Percentiles rank a stretch among this genome's conserved stretches.
Conservation (phyloP, 78 protist genomes). For the Dictyostelium brefeldianum region DNA sequence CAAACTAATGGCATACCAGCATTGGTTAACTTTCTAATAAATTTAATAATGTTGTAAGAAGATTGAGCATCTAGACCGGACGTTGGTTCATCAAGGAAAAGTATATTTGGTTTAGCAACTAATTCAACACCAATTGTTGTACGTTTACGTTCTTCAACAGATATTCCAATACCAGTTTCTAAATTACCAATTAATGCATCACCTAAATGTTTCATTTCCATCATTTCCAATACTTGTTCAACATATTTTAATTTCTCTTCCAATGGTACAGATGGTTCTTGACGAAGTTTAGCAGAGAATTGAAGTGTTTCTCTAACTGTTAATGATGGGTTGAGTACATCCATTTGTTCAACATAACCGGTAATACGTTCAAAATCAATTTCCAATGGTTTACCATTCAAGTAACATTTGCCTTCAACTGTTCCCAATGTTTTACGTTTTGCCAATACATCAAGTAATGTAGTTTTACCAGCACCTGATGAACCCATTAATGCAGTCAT, state of each 20-base stretch:
- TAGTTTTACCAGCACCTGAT: conserved; percentile 90
- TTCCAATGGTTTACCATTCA: conserved; percentile 81
- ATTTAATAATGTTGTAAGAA: conserved; percentile 54
- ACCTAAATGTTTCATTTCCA: conserved; percentile 76
- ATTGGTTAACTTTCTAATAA: conserved; percentile 46
- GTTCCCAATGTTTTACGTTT: conserved; percentile 85
- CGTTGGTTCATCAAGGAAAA: conserved; percentile 21
- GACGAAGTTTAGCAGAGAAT: conserved; percentile 65
- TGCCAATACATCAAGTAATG: conserved; percentile 89
- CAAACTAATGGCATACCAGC: conserved; percentile 75
- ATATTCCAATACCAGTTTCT: conserved; percentile 73
- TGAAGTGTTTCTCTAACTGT: conserved; percentile 71
- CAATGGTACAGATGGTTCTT: conserved; percentile 39
- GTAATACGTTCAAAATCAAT: conserved; percentile 70
- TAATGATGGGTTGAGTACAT: conserved; percentile 52
- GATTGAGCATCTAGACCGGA: conserved; percentile 68
- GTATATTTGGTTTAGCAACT: conserved; percentile 54
- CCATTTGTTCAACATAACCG: conserved; percentile 84
- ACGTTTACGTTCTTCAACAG: conserved; percentile 75
- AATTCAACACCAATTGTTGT: conserved; percentile 68
- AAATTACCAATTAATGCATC: conserved; percentile 74
- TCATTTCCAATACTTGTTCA: conserved; percentile 43
- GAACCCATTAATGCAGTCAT: conserved; percentile 88
- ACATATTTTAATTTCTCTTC: conserved; percentile 36
- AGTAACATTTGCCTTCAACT: conserved; percentile 58